Percentiles rank a stretch among this genome's conserved stretches.
phyloP scores from a whole-genome alignment of 805 yeast species.

The Myxozyma melibiosi region DNA sequence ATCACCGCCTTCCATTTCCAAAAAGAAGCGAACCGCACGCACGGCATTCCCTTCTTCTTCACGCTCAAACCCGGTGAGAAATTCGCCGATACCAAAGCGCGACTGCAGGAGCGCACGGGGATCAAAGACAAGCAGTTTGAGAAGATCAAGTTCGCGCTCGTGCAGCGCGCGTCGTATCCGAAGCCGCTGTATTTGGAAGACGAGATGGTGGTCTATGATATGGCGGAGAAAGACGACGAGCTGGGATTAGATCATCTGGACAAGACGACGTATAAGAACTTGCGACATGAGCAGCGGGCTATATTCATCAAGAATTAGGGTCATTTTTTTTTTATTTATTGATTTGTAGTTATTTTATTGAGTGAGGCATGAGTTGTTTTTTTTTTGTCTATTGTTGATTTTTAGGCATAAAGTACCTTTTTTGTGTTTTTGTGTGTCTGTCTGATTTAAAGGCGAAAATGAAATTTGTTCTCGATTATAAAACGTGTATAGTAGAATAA shows the following conservation, averaged over 20 bases:
- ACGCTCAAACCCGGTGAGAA: conserved; percentile 68
- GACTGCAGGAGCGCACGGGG: conserved; percentile 73
- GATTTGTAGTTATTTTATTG: not conserved
- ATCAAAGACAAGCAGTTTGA: conserved; percentile 70
- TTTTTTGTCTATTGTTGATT: not conserved
- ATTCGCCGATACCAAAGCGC: conserved; percentile 59
- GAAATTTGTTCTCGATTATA: not conserved
- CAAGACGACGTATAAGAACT: conserved; percentile 60
- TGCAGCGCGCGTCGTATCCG: conserved; percentile 42
- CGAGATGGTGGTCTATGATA: conserved; percentile 55
- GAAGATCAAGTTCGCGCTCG: conserved; percentile 67
- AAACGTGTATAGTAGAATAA: not conserved
- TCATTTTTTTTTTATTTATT: not conserved
- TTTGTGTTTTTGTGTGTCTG: not conserved
- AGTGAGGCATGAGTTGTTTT: no score
- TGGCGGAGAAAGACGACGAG: conserved; percentile 52
- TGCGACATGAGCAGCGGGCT: conserved; percentile 55
- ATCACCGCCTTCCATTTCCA: conserved; percentile 76
- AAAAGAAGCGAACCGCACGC: conserved; percentile 64
- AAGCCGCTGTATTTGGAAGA: conserved; percentile 51
- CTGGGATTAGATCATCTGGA: conserved; percentile 90
- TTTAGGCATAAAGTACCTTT: not conserved
- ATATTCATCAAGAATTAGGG: conserved; percentile 54
- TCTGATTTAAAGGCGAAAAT: not conserved
- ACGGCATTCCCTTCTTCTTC: conserved; percentile 85